Percentiles rank a stretch among this genome's conserved stretches.
Conservation (phyloP, 208 protist species). For the Acanthamoeba sp. region DNA sequence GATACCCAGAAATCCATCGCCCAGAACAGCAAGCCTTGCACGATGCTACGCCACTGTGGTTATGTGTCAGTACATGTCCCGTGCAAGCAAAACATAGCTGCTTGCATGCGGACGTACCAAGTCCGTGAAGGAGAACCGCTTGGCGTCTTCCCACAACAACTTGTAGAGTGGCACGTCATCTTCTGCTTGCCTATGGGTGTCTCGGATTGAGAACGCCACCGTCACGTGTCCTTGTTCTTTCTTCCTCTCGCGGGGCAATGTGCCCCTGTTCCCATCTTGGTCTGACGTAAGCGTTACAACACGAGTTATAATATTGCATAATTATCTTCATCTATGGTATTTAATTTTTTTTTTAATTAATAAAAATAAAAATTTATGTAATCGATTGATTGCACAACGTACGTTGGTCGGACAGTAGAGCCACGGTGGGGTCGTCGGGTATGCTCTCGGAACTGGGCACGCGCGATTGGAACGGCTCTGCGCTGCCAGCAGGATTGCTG, state of each 20-base stretch:
- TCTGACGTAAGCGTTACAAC: not conserved
- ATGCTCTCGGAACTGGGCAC: not conserved
- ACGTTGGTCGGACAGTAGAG: not conserved
- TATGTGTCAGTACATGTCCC: not conserved
- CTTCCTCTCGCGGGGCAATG: not conserved
- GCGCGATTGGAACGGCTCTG: too few species aligned
- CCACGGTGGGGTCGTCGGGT: not conserved
- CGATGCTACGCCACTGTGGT: slow-evolving; percentile 16
- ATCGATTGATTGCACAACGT: not conserved
- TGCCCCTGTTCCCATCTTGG: slow-evolving; percentile 5
- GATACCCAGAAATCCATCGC: slow-evolving; percentile 68
- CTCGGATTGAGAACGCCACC: slow-evolving; percentile 18
- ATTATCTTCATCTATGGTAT: too few species aligned
- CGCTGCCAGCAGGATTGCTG: too few species aligned
- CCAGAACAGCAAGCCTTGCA: slow-evolving; percentile 21
- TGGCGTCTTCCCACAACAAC: not conserved
- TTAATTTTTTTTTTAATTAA: too few species aligned
- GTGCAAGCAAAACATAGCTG: not conserved
- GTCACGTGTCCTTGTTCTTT: not conserved
- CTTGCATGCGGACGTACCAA: not conserved
- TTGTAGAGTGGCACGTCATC: not conserved
- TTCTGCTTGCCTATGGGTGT: not conserved
- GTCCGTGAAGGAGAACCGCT: slow-evolving; percentile 21
- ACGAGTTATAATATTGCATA: too few species aligned
- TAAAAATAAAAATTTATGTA: not conserved